phyloP scores from a whole-genome alignment of 192 early-diverging fungal species.

The Dimargaris cristalligena region DNA sequence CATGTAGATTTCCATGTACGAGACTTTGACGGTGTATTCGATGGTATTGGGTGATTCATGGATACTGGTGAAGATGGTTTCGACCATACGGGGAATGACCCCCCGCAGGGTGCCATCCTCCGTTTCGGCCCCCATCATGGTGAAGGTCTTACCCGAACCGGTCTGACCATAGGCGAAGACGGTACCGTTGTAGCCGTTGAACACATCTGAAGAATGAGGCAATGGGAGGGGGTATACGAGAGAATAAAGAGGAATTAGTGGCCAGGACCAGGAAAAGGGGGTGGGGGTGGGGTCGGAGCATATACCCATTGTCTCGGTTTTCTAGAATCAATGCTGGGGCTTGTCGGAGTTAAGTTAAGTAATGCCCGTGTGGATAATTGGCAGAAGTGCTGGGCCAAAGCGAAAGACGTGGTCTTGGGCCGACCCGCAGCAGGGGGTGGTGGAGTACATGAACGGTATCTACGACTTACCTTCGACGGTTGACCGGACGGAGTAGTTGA shows the following conservation, averaged over 20 bases:
- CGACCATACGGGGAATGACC: conserved; percentile 92
- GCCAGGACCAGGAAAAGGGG: too few relatives aligned
- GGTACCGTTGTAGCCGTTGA: conserved; percentile 95
- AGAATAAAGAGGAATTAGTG: too few relatives aligned
- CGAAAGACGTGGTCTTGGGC: too few relatives aligned
- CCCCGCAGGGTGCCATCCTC: conserved; percentile 81
- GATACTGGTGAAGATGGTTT: conserved; percentile 87
- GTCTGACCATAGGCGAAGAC: conserved; percentile 99
- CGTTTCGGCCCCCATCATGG: conserved; percentile 96
- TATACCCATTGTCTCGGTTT: too few relatives aligned
- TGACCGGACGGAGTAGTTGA: conserved; percentile 78
- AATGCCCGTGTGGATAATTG: too few relatives aligned
- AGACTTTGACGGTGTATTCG: conserved; percentile 96
- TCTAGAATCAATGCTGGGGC: too few relatives aligned
- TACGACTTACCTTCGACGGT: conserved; percentile 70
- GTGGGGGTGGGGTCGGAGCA: too few relatives aligned
- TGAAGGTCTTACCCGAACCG: conserved; percentile 90
- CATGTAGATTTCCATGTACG: conserved; percentile 99
- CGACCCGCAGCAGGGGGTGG: too few relatives aligned
- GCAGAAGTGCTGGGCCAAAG: too few relatives aligned
- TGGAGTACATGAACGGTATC: too few relatives aligned
- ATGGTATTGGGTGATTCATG: conserved; percentile 76
- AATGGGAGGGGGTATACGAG: too few relatives aligned
- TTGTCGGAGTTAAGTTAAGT: too few relatives aligned
- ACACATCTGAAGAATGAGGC: conserved; percentile 46